Evolutionary conservation across 1,139 yeast species (phyloP), one percentile per base, ranked within the genome.

Genomic region (Pneumocystis murina): DNA sequence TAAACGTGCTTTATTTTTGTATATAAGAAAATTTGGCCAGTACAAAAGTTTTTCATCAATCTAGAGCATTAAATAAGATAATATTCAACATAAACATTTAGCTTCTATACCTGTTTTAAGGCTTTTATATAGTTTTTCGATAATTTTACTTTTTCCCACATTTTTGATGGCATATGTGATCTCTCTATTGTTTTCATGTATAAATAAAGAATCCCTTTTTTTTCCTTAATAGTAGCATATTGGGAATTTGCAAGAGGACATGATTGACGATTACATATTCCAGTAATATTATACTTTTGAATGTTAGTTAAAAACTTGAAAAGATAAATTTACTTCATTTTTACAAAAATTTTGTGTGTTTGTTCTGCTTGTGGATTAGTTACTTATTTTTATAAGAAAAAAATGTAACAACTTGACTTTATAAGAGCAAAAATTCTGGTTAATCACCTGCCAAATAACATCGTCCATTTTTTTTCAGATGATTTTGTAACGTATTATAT

Each of bases 101-200:
- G 33, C 17, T 10, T 48, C 2, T 12, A 3, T 48, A 30, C 75
- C 7, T 92, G 98, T 69, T 82, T 81, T 71, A 92, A 80, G 5
- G 98, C 97, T 72, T 82, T 86, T 64, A 85, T 81, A 74, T 90
- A 92, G 74, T 92, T 91, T 73, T 88, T 89, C 65, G 94, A 87
- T 66, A 92, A 79, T 73, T 85, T 85, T 73, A 92, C 85, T 71
- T 97, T 81, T 75, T 92, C 97, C 98, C 98, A 92, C 75, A 88
- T 78, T 71, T 87, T 87, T 61, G 87, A 83, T 16, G 98, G 98
- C 70, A 89, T 87, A 73, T 92, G 98, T 33, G 95, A 94, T 76
- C 98, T 83, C 78, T 92, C 98, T 1, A 95, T 96, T 0, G 97
- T 92, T 74, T 92, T 92, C 92, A 92, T 92, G 76, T 92, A 92